phyloP scores from a whole-genome alignment of 2,329 filamentous ascomycete species.

The Sordariomycetes sp. region DNA sequence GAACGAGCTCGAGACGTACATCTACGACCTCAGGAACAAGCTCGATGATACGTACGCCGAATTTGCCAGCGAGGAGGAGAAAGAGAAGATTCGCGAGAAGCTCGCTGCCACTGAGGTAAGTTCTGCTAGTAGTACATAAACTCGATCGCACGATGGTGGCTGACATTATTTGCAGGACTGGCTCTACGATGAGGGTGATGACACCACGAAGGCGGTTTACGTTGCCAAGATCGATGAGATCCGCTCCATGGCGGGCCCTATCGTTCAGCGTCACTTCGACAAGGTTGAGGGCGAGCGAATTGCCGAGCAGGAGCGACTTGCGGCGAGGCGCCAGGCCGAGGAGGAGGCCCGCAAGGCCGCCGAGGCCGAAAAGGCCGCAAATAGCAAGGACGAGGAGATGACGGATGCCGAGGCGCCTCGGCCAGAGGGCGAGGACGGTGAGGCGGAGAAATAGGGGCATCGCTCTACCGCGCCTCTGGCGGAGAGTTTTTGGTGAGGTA shows the following conservation, averaged over 20 bases:
- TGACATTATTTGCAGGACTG: constrained; percentile 56
- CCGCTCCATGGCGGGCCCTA: constrained; percentile 75
- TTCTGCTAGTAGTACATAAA: constrained; percentile 2
- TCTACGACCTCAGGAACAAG: constrained; percentile 95
- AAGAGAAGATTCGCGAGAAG: constrained; percentile 72
- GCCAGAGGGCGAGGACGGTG: constrained; percentile 33
- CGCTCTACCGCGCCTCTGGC: neutral
- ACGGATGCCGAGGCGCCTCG: constrained; percentile 43
- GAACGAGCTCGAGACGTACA: constrained; percentile 97
- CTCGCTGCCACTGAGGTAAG: constrained; percentile 78
- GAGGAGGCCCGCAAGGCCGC: constrained; percentile 41
- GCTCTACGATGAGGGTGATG: constrained; percentile 95
- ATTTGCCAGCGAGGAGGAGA: constrained; percentile 84
- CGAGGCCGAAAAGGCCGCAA: constrained; percentile 33
- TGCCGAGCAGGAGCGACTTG: constrained; percentile 60
- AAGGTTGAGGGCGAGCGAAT: constrained; percentile 81
- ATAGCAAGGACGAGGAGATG: constrained; percentile 49
- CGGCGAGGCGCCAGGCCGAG: constrained; percentile 57
- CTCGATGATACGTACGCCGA: constrained; percentile 84
- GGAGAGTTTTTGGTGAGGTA: constrained; percentile 5
- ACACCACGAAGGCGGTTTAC: constrained; percentile 88
- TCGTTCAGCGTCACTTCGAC: constrained; percentile 90
- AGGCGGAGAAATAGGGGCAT: constrained; percentile 19
- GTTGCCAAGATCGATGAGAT: constrained; percentile 94
- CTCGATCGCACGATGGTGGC: neutral